Percentiles rank a stretch among this genome's conserved stretches.
These are phyloP conservation scores for Mycosarcoma maydis DNA, from an alignment of 1,284 basidiomycete species.

Conservation along the genomic window DNA sequence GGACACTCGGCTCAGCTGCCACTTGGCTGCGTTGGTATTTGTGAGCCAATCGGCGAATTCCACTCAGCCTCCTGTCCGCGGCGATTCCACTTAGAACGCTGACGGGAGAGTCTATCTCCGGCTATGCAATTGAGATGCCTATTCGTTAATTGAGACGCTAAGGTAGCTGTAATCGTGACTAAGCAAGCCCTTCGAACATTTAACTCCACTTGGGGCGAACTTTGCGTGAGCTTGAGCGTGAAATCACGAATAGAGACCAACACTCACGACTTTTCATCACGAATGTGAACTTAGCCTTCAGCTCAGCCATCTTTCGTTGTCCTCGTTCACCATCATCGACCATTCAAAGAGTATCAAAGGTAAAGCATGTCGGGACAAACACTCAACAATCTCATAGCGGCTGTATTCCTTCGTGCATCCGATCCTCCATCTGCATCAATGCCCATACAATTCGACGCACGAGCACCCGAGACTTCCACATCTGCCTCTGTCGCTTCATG, in stretches of 20 bases:
- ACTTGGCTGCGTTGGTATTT: too few species aligned
- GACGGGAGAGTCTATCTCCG: not conserved
- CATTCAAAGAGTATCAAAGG: not conserved
- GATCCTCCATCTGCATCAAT: constrained; percentile 33
- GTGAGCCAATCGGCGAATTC: too few species aligned
- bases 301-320: constrained; percentile 9
- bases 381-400: constrained; percentile 32
- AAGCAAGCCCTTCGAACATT: too few species aligned
- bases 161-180: not conserved
- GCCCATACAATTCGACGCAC: constrained; percentile 22
- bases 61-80: too few species aligned
- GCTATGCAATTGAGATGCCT: too few species aligned
- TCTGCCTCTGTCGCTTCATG: constrained; percentile 8
- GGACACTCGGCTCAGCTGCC: too few species aligned
- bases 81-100: too few species aligned
- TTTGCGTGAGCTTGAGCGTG: too few species aligned
- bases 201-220: too few species aligned
- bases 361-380: constrained; percentile 29
- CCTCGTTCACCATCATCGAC: not conserved
- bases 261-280: too few species aligned
- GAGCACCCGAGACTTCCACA: constrained; percentile 11
- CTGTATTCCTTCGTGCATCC: constrained; percentile 29
- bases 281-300: not conserved
- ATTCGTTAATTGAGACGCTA: too few species aligned
- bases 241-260: constrained; percentile 12